Base-by-base conservation (phyloP, 768 basidiomycete species). In the Sarcomyxa edulis region DNA sequence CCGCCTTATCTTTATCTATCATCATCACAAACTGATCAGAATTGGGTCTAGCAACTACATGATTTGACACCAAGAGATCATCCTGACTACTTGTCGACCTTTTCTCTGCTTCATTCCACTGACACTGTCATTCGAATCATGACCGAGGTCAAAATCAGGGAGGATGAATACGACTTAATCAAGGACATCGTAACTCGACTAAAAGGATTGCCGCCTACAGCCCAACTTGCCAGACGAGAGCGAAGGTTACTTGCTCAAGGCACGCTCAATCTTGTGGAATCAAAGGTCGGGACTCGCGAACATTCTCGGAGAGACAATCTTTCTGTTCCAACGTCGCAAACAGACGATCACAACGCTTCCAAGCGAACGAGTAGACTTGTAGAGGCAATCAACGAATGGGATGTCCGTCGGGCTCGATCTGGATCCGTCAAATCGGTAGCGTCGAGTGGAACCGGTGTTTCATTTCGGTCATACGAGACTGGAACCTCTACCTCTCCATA, bases 91-190 rank as follows among this genome's bases (percentile, higher is more conserved):
- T 53, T 89, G 24, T 63, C 81, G 2, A 80, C 82, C 0, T 65
- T 84, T 35, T 80, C 74, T 11, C 69, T 78, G 43, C 62, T 81
- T 16, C 74, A 81, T 43, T 74, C 81, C 3, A 82, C 79, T 12
- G 78, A 86, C 42, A 61, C 81, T 46, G 72, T 83, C 29, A 79
- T 94, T 43, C 74, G 78, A 19, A 81, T 84, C 2, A 74, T 96
- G 61, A 79, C 81, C 27, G 90, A 91, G 50, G 89, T 94, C 46
- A 92, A 93, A 52, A 60, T 72, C 8, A 75, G 88, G 14, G 91
- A 94, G 56, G 88, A 92, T 36, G 88, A 91, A 44, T 89, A 93
- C 53, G 78, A 81, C n/a, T 59, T 76, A 25, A 65, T 88, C 23
- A 85, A 84, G 54, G 58, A 68, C 14, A 67, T 89, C 14, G 61